Percentiles rank a stretch among this genome's conserved stretches.
Evolutionary conservation across 2,329 filamentous ascomycete genomes (phyloP).

Genomic region (Hymenoscyphus linearis): DNA sequence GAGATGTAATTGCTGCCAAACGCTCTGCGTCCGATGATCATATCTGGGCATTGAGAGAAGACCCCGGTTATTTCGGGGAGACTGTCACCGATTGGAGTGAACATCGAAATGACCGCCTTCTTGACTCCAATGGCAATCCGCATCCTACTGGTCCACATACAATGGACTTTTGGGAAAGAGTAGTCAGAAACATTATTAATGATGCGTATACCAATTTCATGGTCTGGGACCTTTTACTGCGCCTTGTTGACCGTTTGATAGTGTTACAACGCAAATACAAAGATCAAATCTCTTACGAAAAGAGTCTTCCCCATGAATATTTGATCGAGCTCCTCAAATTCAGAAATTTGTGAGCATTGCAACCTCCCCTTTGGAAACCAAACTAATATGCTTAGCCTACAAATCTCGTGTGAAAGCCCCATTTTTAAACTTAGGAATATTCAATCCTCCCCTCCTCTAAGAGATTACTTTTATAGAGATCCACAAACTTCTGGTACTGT

Average conservation of each 20-base stretch:
- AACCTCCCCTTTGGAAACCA: neutral
- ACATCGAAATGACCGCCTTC: slow-evolving; percentile 41
- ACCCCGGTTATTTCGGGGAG: slow-evolving; percentile 51
- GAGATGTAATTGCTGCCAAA: slow-evolving; percentile 39
- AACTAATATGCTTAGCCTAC: neutral
- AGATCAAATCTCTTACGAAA: neutral
- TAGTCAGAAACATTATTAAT: slow-evolving; percentile 32
- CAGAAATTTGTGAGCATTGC: neutral
- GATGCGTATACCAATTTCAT: slow-evolving; percentile 28
- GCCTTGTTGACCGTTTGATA: slow-evolving; percentile 22
- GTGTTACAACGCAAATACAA: slow-evolving; percentile 33
- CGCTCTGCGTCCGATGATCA: slow-evolving; percentile 45
- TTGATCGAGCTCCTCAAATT: neutral
- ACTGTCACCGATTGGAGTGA: slow-evolving; percentile 39
- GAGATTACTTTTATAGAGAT: slow-evolving; percentile 35
- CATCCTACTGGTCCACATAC: slow-evolving; percentile 17
- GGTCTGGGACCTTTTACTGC: slow-evolving; percentile 10
- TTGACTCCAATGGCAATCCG: slow-evolving; percentile 32
- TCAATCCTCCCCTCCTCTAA: slow-evolving; percentile 30
- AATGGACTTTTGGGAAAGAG: slow-evolving; percentile 35
- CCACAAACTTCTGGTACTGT: slow-evolving; percentile 25
- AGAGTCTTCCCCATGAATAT: neutral
- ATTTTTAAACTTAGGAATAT: slow-evolving; percentile 19
- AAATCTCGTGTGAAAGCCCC: neutral
- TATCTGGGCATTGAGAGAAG: slow-evolving; percentile 50